Evolutionary conservation across 2,329 filamentous ascomycete species (phyloP).

Genomic region (Microdochium bolleyi): DNA sequence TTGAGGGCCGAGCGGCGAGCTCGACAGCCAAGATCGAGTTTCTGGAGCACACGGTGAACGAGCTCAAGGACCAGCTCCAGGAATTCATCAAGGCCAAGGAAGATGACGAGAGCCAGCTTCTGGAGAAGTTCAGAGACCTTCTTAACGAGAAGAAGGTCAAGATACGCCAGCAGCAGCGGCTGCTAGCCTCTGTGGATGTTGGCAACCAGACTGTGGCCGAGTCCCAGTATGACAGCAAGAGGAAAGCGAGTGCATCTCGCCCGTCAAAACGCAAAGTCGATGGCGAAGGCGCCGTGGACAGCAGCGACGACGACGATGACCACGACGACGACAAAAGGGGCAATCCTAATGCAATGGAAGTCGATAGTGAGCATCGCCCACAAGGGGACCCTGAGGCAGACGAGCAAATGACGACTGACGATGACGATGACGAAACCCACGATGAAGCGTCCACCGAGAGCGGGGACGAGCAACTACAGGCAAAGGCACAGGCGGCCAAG

Average conservation of each 20-base stretch:
- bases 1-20: constrained; percentile 32
- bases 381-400: constrained; percentile 27
- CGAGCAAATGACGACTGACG: constrained; percentile 14
- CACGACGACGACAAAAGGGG: too few relatives aligned
- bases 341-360: constrained; percentile 39
- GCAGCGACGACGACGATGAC: constrained; percentile 35
- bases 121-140: constrained; percentile 62
- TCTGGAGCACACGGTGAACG: constrained; percentile 47
- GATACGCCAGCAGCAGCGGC: constrained; percentile 63
- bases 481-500: neutral
- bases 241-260: constrained; percentile 9
- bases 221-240: constrained; percentile 19
- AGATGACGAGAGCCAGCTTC: constrained; percentile 55
- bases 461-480: constrained; percentile 2
- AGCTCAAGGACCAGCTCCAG: constrained; percentile 55
- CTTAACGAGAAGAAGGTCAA: constrained; percentile 76
- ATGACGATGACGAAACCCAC: constrained; percentile 22
- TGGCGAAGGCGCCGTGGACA: constrained; percentile 10
- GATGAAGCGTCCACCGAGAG: neutral
- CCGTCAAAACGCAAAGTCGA: constrained; percentile 11
- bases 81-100: constrained; percentile 60
- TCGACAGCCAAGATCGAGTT: constrained; percentile 31
- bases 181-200: constrained; percentile 41
- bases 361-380: constrained; percentile 26
- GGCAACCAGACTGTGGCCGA: constrained; percentile 11